Base-by-base conservation (phyloP, 306 rosid genomes). In the Trifolium pratense region DNA sequence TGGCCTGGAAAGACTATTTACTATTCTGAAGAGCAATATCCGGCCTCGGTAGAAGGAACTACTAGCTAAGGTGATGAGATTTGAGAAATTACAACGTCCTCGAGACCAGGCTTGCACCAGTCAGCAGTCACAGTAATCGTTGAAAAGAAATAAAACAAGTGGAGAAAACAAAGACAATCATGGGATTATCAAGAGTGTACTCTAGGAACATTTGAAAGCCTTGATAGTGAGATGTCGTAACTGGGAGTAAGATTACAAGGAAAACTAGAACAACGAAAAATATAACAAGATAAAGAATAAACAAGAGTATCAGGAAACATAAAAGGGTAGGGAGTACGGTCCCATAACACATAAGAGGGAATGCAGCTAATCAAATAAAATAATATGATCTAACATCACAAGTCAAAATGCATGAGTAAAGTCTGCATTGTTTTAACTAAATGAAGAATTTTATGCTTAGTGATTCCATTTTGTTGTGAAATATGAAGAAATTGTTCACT, bases 21-120 rank as follows among this genome's bases (percentile, higher is more conserved):
- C 74, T 49, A 51, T 34, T 68, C 62, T 18, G 62, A 52, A 70
- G 74, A 52, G 61, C 13, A 51, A 69, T 69, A n/a, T 68, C 9
- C 2, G 29, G 59, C 26, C 73, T 29, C 5, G 43, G 42, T 68
- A 68, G 73, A 66, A 5, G 59, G 14, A 16, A 26, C 68, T 34
- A 17, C 46, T 34, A 16, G 52, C 16, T 13, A 13, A 37, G 26
- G 61, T n/a, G 25, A 23, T 31, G 16, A 26, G 31, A 26, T 26
- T 26, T 26, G 31, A 17, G 15, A 17, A 49, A 66, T 42, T 21
- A 56, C 55, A 42, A 66, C 37, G 25, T 43, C 55, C 55, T 66
- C 0, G 4, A 13, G 55, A 66, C 56, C 53, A 66, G 14, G 71
- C 56, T 66, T 21, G 56, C 71, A 66, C 36, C 13, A 1, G 37